Evolutionary conservation across 1,139 yeast genomes (phyloP).

Genomic region (Suhomyces wounanorum): DNA sequence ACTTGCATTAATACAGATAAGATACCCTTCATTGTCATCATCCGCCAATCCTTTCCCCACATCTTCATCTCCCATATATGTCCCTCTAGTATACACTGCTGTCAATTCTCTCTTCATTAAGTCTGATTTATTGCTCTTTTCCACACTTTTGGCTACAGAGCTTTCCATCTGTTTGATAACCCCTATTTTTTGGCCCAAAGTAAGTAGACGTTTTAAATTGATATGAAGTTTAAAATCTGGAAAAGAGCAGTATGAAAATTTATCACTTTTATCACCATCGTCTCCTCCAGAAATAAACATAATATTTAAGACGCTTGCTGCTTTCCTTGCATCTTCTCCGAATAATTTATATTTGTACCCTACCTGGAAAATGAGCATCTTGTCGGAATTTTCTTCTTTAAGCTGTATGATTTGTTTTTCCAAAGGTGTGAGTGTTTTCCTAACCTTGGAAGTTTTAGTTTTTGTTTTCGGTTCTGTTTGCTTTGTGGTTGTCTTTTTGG

Average conservation of each 20-base stretch:
- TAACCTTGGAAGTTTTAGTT: constrained; percentile 7
- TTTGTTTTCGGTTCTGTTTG: constrained; percentile 3
- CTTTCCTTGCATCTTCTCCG: constrained; percentile 79
- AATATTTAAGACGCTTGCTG: constrained; percentile 65
- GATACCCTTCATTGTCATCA: constrained; percentile 30
- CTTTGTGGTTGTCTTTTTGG: not conserved
- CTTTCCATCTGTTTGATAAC: constrained; percentile 86
- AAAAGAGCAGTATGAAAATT: constrained; percentile 81
- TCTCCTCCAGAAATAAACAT: constrained; percentile 68
- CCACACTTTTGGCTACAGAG: constrained; percentile 61
- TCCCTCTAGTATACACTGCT: constrained; percentile 78
- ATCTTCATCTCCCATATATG: constrained; percentile 69
- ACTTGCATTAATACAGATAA: constrained; percentile 29
- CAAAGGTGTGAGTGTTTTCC: constrained; percentile 58
- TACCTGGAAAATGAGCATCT: constrained; percentile 76
- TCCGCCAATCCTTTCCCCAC: constrained; percentile 16
- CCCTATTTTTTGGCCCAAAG: constrained; percentile 74
- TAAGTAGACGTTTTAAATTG: constrained; percentile 68
- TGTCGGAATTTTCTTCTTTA: constrained; percentile 61
- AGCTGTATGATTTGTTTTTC: constrained; percentile 75
- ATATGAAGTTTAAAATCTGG: constrained; percentile 76
- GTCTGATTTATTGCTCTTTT: constrained; percentile 44
- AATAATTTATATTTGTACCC: constrained; percentile 90
- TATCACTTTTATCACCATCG: constrained; percentile 46
- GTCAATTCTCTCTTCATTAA: constrained; percentile 72